These are phyloP conservation scores for Murraya koenigii DNA, from an alignment of 345 rosid species.

Conservation along the genomic window DNA sequence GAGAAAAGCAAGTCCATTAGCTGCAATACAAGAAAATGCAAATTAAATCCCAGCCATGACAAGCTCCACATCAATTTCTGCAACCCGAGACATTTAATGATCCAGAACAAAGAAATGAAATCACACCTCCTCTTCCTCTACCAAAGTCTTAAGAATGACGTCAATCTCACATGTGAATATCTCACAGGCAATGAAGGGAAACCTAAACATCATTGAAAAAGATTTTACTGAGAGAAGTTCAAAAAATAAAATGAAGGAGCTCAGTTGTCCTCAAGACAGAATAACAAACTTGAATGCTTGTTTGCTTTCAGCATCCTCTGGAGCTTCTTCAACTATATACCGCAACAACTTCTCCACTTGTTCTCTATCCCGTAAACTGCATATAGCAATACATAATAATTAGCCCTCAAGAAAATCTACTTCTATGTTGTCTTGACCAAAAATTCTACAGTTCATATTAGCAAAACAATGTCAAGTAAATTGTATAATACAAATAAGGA, in stretches of 20 bases:
- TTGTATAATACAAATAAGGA: background rate
- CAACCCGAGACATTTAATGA: slow-evolving; percentile 1
- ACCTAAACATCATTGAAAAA: slow-evolving; percentile 43
- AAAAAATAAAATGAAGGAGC: slow-evolving; percentile 5
- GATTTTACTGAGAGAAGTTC: background rate
- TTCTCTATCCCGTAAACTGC: slow-evolving; percentile 81
- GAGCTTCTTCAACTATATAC: slow-evolving; percentile 75
- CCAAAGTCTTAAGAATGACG: slow-evolving; percentile 87
- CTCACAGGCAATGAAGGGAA: slow-evolving; percentile 95
- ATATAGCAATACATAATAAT: slow-evolving; percentile 20
- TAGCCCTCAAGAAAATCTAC: slow-evolving; percentile 13
- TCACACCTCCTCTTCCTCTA: slow-evolving; percentile 90
- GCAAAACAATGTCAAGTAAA: background rate
- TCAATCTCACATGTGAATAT: slow-evolving; percentile 97
- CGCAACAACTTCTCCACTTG: slow-evolving; percentile 93
- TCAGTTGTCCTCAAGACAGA: slow-evolving; percentile 7
- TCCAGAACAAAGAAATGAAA: slow-evolving; percentile 9
- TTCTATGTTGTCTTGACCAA: background rate
- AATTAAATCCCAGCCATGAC: slow-evolving; percentile 16
- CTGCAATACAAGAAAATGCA: slow-evolving; percentile 42
- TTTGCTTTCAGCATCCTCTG: slow-evolving; percentile 84
- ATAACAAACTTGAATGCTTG: slow-evolving; percentile 73
- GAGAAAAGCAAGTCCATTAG: slow-evolving; percentile 91
- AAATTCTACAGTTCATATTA: background rate
- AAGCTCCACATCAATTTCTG: background rate